phyloP scores from a whole-genome alignment of 805 yeast species.

The Schwanniomyces pseudopolymorphus region DNA sequence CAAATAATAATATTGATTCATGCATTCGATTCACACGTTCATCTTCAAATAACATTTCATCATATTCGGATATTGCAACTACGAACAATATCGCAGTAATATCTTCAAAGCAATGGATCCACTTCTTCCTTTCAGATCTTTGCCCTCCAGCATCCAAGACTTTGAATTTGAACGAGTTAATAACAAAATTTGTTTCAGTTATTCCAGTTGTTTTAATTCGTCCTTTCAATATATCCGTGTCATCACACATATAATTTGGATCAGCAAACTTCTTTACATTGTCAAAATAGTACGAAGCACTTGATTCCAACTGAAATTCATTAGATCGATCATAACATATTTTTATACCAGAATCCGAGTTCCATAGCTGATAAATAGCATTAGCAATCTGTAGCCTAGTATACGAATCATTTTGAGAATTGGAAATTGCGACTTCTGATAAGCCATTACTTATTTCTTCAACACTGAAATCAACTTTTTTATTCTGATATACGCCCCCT shows the following conservation, averaged over 20 bases:
- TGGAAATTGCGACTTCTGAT: slow-evolving; percentile 9
- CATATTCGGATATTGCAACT: slow-evolving; percentile 87
- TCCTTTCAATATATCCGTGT: slow-evolving; percentile 84
- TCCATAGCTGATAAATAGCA: slow-evolving; percentile 73
- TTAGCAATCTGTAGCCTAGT: slow-evolving; percentile 59
- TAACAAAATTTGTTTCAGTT: slow-evolving; percentile 76
- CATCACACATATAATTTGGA: slow-evolving; percentile 65
- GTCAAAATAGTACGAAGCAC: slow-evolving; percentile 79
- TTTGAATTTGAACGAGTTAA: slow-evolving; percentile 62
- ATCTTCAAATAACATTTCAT: slow-evolving; percentile 89
- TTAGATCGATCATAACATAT: slow-evolving; percentile 60
- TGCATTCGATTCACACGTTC: slow-evolving; percentile 85
- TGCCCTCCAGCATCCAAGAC: slow-evolving; percentile 98
- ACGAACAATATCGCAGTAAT: slow-evolving; percentile 87
- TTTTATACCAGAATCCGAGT: slow-evolving; percentile 62
- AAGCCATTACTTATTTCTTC: slow-evolving; percentile 11
- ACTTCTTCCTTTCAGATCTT: slow-evolving; percentile 83
- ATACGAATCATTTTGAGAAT: slow-evolving; percentile 12
- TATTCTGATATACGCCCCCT: neutral
- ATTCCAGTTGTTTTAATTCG: slow-evolving; percentile 95
- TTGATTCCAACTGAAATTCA: slow-evolving; percentile 82
- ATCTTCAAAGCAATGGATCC: slow-evolving; percentile 94
- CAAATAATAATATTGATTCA: slow-evolving; percentile 83
- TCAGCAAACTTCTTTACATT: slow-evolving; percentile 65
- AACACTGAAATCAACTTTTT: slow-evolving; percentile 9